Conservation (phyloP, 1,284 basidiomycete species). For the Ceratobasidium sp. region DNA sequence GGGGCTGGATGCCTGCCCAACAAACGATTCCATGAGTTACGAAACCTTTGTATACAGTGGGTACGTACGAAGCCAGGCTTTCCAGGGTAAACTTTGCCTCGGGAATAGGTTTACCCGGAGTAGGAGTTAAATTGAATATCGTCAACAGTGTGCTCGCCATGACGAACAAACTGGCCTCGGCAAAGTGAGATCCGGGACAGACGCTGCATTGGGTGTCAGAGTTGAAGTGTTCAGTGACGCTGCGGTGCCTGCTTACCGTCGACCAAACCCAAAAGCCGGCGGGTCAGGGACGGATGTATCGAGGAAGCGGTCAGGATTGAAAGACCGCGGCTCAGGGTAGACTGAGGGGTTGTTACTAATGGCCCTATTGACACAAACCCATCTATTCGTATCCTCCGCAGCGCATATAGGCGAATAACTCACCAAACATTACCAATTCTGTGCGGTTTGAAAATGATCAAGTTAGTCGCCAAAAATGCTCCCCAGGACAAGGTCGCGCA, state of each 20-base stretch:
- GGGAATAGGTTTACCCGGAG: not conserved
- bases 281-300: conserved; percentile 40
- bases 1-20: not conserved
- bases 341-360: conserved; percentile 40
- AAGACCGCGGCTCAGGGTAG: conserved; percentile 45
- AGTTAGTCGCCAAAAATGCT: too few relatives aligned
- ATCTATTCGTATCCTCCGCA: not conserved
- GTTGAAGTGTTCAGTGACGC: not conserved
- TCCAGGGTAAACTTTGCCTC: not conserved
- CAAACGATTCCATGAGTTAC: not conserved
- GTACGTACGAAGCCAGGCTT: too few relatives aligned
- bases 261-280: conserved; percentile 1
- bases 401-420: not conserved
- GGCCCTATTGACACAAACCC: conserved; percentile 15
- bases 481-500: not conserved
- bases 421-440: not conserved
- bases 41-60: too few relatives aligned
- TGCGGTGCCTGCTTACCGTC: not conserved
- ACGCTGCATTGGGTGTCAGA: not conserved
- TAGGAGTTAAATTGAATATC: conserved; percentile 46
- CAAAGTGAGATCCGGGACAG: conserved; percentile 52
- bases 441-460: too few relatives aligned
- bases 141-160: conserved; percentile 48
- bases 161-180: conserved; percentile 50
- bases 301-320: conserved; percentile 48